These are phyloP conservation scores for Teunomyces tritomae DNA, from an alignment of 805 yeast genomes.

Conservation along the genomic window DNA sequence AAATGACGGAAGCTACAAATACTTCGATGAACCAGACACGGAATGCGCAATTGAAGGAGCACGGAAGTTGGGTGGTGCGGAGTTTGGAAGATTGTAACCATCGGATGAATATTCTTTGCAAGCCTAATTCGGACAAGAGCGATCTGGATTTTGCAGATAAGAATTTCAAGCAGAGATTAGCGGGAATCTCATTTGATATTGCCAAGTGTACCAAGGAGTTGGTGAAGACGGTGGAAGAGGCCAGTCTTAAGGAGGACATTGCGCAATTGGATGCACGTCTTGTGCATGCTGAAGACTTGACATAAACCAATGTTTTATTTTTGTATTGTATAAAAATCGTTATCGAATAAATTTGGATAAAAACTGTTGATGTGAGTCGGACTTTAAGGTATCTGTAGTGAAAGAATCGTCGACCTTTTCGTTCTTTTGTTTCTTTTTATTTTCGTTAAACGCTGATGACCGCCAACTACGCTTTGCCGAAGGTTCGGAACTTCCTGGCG, in stretches of 20 bases:
- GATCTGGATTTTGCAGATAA: constrained; percentile 77
- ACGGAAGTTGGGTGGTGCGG: constrained; percentile 87
- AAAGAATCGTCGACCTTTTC: constrained; percentile 10
- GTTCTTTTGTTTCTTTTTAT: constrained; percentile 6
- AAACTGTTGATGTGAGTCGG: constrained; percentile 35
- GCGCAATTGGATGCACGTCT: constrained; percentile 73
- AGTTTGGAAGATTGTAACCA: constrained; percentile 81
- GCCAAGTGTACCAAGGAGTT: constrained; percentile 95
- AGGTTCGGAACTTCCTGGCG: background rate
- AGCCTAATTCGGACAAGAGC: constrained; percentile 35
- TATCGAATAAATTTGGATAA: constrained; percentile 32
- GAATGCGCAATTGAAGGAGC: constrained; percentile 80
- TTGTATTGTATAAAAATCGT: background rate
- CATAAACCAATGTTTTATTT: constrained; percentile 1
- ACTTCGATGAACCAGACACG: constrained; percentile 86
- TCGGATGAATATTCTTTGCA: constrained; percentile 74
- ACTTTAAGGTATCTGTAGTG: constrained; percentile 33
- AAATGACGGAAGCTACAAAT: constrained; percentile 88
- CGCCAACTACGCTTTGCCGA: constrained; percentile 28
- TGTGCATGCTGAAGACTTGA: constrained; percentile 12
- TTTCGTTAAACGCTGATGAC: constrained; percentile 19
- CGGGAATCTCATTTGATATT: constrained; percentile 94
- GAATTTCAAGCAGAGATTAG: constrained; percentile 87
- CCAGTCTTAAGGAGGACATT: constrained; percentile 82
- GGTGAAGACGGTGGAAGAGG: constrained; percentile 94